Base-by-base conservation (phyloP, 176 grass and related monocot genomes). In the Tillandsia leiboldiana region DNA sequence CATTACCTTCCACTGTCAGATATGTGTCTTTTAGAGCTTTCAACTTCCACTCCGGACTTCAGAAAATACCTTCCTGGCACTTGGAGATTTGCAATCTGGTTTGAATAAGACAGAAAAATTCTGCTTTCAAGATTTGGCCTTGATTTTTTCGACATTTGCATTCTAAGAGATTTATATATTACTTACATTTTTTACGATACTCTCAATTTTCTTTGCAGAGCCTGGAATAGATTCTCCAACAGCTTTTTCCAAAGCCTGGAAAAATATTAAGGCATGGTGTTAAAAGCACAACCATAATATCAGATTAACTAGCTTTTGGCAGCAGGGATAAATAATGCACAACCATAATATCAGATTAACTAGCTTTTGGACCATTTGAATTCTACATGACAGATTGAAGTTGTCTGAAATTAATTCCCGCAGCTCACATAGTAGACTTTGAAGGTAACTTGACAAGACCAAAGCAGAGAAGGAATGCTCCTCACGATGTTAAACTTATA, bases 181-280 rank as follows among this genome's bases (percentile, higher is more conserved):
- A 24, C 95, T 86, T 76, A 99, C 95, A 85, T 68, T 79, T 84
- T 99, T 94, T 65, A 99, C 50, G 22, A 86, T 69, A 75, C 49
- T 84, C 52, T 94, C 90, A 75, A 99, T 86, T 79, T 86, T 99
- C 77, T 94, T 94, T 33, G 75, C 65, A 26, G 72, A 72, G 59
- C 82, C 87, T 54, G 95, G 77, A 73, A 94, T 69, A 82, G 63
- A 67, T 69, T 88, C 82, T 77, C 79, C 87, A 69, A 80, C 87
- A 83, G 87, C 87, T 84, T 90, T 99, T 69, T 94, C 95, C 84
- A 99, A 84, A 63, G 77, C 95, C 95, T 99, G 59, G 51, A 87
- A 67, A 26, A 7, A 51, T 14, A 69, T 63, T 51, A 65, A 50
- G 42, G 57, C 10, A 53, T 15, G 26, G 49, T 71, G 72, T 65